Evolutionary conservation across 2,329 filamentous ascomycete genomes (phyloP).

Genomic region (Fusarium temperatum): DNA sequence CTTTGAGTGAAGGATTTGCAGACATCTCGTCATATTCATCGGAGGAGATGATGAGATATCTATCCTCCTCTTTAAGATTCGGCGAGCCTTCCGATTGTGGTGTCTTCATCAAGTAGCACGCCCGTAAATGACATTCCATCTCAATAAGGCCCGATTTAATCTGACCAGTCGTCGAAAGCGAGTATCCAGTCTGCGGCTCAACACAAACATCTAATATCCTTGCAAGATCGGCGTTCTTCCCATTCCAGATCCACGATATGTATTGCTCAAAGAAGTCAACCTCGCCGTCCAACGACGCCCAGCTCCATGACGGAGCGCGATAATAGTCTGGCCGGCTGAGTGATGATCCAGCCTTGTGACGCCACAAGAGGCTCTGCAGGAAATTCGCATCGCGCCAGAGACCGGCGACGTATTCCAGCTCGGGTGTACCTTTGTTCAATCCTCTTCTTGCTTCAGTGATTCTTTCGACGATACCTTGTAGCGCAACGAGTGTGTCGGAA

Average conservation of each 20-base stretch:
- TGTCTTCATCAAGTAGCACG: not conserved
- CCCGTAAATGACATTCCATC: not conserved
- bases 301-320: not conserved
- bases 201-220: not conserved
- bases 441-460: not conserved
- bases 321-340: not conserved
- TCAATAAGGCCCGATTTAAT: not conserved
- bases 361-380: not conserved
- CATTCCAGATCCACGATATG: not conserved
- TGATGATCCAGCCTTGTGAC: not conserved
- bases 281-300: not conserved
- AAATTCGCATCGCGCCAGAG: not conserved
- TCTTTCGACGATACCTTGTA: not conserved
- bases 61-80: accelerated
- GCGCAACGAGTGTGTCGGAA: not conserved
- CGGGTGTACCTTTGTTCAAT: accelerated
- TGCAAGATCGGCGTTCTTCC: not conserved
- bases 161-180: not conserved
- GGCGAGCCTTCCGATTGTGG: accelerated
- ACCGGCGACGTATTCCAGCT: not conserved
- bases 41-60: not conserved
- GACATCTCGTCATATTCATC: not conserved
- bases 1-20: not conserved
- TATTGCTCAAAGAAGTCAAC: not conserved
- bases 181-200: not conserved